These are phyloP conservation scores for Vigna nakashimae DNA, from an alignment of 306 rosid species.

Conservation along the genomic window DNA sequence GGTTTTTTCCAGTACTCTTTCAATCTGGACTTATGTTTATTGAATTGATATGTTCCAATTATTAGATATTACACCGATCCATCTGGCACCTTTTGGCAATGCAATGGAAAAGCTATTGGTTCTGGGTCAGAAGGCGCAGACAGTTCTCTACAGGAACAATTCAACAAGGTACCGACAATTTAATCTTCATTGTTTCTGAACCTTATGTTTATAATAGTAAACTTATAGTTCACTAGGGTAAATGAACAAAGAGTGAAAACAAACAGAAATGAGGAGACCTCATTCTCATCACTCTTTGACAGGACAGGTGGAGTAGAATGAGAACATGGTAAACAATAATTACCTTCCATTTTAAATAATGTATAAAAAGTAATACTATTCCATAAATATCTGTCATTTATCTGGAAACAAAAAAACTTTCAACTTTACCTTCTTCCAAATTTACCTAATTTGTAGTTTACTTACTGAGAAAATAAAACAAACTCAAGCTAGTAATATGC, in stretches of 20 bases:
- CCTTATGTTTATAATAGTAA: slow-evolving; percentile 12
- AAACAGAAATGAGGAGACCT: neutral
- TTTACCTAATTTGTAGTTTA: slow-evolving; percentile 3
- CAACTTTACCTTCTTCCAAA: neutral
- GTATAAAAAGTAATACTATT: neutral
- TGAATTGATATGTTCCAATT: slow-evolving; percentile 35
- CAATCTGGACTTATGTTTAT: slow-evolving; percentile 12
- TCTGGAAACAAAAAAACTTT: neutral
- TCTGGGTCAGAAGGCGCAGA: slow-evolving; percentile 99
- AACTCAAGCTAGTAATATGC: neutral
- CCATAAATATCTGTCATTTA: neutral
- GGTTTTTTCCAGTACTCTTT: neutral
- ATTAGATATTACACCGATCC: slow-evolving; percentile 96
- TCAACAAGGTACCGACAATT: slow-evolving; percentile 70
- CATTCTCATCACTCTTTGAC: slow-evolving; percentile 1
- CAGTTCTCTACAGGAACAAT: slow-evolving; percentile 98
- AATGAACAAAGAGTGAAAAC: slow-evolving; percentile 17
- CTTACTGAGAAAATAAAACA: slow-evolving; percentile 5
- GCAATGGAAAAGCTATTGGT: slow-evolving; percentile 98
- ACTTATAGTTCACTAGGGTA: slow-evolving; percentile 14
- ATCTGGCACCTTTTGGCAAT: slow-evolving; percentile 99
- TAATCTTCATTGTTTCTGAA: slow-evolving; percentile 5
- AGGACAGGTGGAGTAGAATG: neutral
- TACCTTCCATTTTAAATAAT: neutral
- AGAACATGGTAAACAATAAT: slow-evolving; percentile 2